These are phyloP conservation scores for Leccinum disarticulatum DNA, from an alignment of 768 basidiomycete species.

Conservation along the genomic window DNA sequence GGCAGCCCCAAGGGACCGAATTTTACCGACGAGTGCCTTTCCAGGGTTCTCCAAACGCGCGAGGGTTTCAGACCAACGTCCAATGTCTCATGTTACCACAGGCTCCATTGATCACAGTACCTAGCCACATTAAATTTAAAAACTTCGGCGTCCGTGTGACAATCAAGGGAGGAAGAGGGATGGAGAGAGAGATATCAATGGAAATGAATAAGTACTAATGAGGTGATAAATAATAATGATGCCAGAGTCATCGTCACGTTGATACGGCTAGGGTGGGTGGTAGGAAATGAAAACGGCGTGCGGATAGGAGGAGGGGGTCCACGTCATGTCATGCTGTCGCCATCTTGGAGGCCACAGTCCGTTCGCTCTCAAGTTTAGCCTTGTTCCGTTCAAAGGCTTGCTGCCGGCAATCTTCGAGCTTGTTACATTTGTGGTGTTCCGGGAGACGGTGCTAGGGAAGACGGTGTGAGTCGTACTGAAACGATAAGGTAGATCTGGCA, in stretches of 20 bases:
- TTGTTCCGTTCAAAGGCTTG: constrained; percentile 90
- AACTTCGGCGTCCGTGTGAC: constrained; percentile 5
- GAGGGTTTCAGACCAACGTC: not conserved
- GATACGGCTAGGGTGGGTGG: constrained; percentile 13
- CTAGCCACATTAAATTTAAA: constrained; percentile 11
- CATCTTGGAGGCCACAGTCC: constrained; percentile 86
- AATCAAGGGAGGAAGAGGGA: constrained; percentile 16
- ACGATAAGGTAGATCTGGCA: constrained; percentile 11
- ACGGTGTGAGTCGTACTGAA: constrained; percentile 18
- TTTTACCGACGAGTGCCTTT: not conserved
- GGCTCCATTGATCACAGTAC: constrained; percentile 20
- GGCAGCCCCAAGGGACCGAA: not conserved
- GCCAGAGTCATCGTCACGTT: constrained; percentile 23
- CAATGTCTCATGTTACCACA: not conserved
- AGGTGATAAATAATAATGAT: constrained; percentile 29
- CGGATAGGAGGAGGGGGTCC: constrained; percentile 10
- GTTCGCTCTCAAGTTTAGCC: constrained; percentile 82
- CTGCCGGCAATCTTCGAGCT: constrained; percentile 81
- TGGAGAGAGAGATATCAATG: constrained; percentile 8
- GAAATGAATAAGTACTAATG: constrained; percentile 19
- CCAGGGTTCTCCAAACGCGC: not conserved
- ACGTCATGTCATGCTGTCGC: constrained; percentile 57
- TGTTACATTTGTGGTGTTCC: constrained; percentile 83
- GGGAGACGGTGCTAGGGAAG: constrained; percentile 75
- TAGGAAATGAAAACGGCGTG: constrained; percentile 3